Percentiles rank a stretch among this genome's conserved stretches.
phyloP scores from a whole-genome alignment of 1,284 basidiomycete genomes.

The Sanghuangporus weigelae region DNA sequence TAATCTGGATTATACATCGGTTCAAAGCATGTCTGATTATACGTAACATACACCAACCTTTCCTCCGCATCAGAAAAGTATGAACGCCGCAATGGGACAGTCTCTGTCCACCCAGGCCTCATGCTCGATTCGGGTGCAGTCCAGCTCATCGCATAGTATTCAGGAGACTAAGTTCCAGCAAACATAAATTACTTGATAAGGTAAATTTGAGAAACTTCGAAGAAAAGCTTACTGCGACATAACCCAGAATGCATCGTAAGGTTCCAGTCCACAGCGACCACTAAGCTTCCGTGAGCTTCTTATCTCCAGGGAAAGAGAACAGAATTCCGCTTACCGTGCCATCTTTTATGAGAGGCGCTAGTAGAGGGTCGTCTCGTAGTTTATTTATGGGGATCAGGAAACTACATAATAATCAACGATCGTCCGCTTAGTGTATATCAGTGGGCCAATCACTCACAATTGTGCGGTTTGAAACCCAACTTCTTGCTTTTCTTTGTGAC shows the following conservation, averaged over 20 bases:
- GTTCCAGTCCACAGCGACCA: conserved; percentile 13
- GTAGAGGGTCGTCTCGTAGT: conserved; percentile 10
- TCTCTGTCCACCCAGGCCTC: neutral
- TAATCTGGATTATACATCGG: neutral
- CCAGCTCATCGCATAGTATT: conserved; percentile 1
- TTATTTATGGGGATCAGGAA: conserved; percentile 1
- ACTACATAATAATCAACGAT: neutral
- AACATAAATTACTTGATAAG: neutral
- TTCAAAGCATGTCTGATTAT: neutral
- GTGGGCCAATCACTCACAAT: neutral
- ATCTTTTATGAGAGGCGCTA: conserved; percentile 4
- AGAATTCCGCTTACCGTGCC: conserved; percentile 3
- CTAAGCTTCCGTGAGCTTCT: neutral
- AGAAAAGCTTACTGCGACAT: conserved; percentile 4
- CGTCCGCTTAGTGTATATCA: neutral
- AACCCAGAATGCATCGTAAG: neutral
- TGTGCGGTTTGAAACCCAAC: conserved; percentile 5
- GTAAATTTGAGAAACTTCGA: neutral
- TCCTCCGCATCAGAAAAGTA: conserved; percentile 11
- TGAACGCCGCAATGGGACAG: neutral
- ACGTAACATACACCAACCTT: neutral
- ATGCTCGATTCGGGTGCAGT: neutral
- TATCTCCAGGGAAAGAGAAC: neutral
- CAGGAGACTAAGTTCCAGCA: neutral
- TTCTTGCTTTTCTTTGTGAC: conserved; percentile 1